Percentiles rank a stretch among this genome's conserved stretches.
Conservation (phyloP, 1,284 basidiomycete species). For the Tylopilus sp. region DNA sequence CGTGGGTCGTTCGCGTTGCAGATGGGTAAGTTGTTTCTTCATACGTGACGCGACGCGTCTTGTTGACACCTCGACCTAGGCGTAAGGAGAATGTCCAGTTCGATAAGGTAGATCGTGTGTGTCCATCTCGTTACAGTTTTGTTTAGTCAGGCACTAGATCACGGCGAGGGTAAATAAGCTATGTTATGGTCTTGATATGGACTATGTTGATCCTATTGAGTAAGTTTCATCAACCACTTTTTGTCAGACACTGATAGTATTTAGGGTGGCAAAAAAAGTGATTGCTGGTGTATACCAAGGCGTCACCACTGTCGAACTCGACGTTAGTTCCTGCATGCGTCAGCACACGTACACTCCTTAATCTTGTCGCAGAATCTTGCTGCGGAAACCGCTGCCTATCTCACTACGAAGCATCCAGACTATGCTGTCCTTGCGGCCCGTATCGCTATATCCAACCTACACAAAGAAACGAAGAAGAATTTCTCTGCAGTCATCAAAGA, state of each 20-base stretch:
- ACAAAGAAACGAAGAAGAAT: slow-evolving; percentile 98
- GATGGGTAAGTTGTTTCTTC: slow-evolving; percentile 62
- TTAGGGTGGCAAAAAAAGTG: slow-evolving; percentile 90
- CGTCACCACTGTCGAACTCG: slow-evolving; percentile 96
- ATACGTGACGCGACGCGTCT: slow-evolving; percentile 45
- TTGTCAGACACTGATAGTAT: slow-evolving; percentile 18
- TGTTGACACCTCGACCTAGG: slow-evolving; percentile 47
- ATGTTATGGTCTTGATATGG: slow-evolving; percentile 93
- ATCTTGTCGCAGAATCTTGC: slow-evolving; percentile 76
- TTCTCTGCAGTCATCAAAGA: slow-evolving; percentile 94
- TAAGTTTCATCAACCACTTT: slow-evolving; percentile 48
- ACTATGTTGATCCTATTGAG: slow-evolving; percentile 95
- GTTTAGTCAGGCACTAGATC: slow-evolving; percentile 60
- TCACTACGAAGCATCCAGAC: slow-evolving; percentile 96
- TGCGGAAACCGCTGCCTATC: slow-evolving; percentile 95
- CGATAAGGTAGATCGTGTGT: slow-evolving; percentile 68
- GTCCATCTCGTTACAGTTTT: slow-evolving; percentile 7
- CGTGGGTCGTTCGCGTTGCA: slow-evolving; percentile 40
- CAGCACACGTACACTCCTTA: slow-evolving; percentile 13
- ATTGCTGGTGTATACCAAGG: slow-evolving; percentile 94
- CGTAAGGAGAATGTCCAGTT: slow-evolving; percentile 88
- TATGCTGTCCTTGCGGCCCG: slow-evolving; percentile 98
- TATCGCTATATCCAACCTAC: slow-evolving; percentile 97
- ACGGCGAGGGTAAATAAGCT: slow-evolving; percentile 93
- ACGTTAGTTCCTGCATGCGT: slow-evolving; percentile 60